A percentile compares a stretch with the other conserved stretches of the same genome.
phyloP scores from a whole-genome alignment of 1,284 basidiomycete species.

The Naganishia sp. region DNA sequence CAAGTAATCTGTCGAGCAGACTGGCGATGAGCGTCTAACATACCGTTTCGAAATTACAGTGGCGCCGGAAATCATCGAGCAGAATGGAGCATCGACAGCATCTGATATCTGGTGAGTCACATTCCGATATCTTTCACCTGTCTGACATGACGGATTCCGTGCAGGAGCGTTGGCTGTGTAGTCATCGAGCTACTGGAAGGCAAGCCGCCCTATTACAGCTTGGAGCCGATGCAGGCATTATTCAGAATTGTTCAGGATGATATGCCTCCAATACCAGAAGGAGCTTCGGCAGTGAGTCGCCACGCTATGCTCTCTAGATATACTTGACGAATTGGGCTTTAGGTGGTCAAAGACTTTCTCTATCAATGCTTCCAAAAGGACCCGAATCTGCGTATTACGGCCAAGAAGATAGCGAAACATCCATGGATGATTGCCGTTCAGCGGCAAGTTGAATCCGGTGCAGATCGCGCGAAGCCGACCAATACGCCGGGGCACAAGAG shows the following conservation, averaged over 20 bases:
- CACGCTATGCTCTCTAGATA: neutral
- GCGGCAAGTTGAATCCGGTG: slow-evolving; percentile 64
- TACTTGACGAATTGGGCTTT: neutral
- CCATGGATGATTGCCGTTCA: slow-evolving; percentile 92
- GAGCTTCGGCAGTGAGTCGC: slow-evolving; percentile 66
- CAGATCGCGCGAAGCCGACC: neutral
- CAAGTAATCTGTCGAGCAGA: slow-evolving; percentile 53
- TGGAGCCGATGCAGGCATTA: slow-evolving; percentile 96
- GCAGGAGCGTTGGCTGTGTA: slow-evolving; percentile 88
- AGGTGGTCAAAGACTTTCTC: slow-evolving; percentile 90
- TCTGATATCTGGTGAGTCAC: slow-evolving; percentile 85
- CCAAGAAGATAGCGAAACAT: slow-evolving; percentile 87
- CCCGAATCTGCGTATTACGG: slow-evolving; percentile 86
- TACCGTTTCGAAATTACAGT: slow-evolving; percentile 57
- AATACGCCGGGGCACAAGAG: neutral
- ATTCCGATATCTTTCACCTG: neutral
- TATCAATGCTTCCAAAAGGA: slow-evolving; percentile 99
- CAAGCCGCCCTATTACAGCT: slow-evolving; percentile 90
- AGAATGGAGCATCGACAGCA: slow-evolving; percentile 91
- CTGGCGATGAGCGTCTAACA: slow-evolving; percentile 6
- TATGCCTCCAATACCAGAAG: slow-evolving; percentile 90
- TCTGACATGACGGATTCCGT: slow-evolving; percentile 5
- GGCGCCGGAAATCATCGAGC: slow-evolving; percentile 97
- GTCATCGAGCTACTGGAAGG: slow-evolving; percentile 96
- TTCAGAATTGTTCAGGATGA: slow-evolving; percentile 98